phyloP scores from a whole-genome alignment of 768 basidiomycete genomes.

The Boletus subparvulus region DNA sequence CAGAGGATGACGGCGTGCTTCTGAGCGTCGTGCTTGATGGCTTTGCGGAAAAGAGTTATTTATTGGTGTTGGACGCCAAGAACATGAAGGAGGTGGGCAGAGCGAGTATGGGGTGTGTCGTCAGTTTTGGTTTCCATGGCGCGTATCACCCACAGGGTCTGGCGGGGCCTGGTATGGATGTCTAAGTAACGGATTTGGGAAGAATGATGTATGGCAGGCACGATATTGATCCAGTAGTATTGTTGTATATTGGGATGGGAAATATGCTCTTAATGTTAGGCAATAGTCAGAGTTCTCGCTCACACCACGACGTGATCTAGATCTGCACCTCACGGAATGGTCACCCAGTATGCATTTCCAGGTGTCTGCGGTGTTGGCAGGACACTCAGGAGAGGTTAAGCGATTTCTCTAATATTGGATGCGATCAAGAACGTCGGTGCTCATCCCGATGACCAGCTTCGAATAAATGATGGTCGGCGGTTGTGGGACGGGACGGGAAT shows the following conservation, averaged over 20 bases:
- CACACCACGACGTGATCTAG: not conserved
- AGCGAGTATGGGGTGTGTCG: slow-evolving; percentile 34
- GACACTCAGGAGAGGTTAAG: not conserved
- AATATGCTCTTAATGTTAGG: not conserved
- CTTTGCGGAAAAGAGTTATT: slow-evolving; percentile 29
- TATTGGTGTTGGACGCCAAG: slow-evolving; percentile 38
- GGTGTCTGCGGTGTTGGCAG: not conserved
- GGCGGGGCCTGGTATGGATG: slow-evolving; percentile 19
- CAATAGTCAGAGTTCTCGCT: not conserved
- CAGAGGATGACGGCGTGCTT: slow-evolving; percentile 39
- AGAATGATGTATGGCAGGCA: not conserved
- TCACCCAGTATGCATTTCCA: not conserved
- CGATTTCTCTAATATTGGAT: not conserved
- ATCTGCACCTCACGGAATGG: not conserved
- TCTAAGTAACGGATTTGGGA: slow-evolving; percentile 7
- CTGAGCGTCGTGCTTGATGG: slow-evolving; percentile 39
- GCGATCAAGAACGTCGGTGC: not conserved
- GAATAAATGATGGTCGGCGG: not conserved
- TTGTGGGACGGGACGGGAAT: not conserved
- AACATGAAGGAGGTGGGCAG: slow-evolving; percentile 37
- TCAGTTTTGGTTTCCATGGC: slow-evolving; percentile 41
- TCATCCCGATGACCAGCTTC: not conserved
- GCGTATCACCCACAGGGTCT: slow-evolving; percentile 14
- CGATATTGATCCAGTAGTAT: not conserved
- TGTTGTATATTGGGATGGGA: slow-evolving; percentile 2